A percentile compares a stretch with the other conserved stretches of the same genome.
phyloP scores from a whole-genome alignment of 352 stramenopile species.

The Pythium plurisporium region DNA sequence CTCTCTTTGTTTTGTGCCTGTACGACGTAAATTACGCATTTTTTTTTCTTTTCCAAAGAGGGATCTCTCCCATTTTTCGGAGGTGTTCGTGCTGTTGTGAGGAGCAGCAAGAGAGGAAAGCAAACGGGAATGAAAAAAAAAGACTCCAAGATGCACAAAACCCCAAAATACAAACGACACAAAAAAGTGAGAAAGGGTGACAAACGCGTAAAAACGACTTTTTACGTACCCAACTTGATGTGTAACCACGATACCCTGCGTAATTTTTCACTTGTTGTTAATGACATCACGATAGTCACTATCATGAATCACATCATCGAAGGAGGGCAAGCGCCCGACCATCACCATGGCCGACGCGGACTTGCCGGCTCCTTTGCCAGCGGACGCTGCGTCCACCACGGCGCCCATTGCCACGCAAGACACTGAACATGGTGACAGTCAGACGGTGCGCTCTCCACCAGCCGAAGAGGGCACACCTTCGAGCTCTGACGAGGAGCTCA shows the following conservation, averaged over 20 bases:
- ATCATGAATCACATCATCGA: neutral
- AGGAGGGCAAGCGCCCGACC: no score
- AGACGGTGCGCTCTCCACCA: neutral
- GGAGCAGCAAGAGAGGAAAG: neutral
- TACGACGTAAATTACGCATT: slow-evolving; percentile 8
- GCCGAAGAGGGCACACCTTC: neutral
- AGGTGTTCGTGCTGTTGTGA: neutral
- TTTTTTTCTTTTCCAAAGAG: slow-evolving; percentile 10
- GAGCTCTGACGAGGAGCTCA: neutral
- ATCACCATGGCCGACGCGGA: neutral
- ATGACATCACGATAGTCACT: neutral
- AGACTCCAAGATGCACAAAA: no score
- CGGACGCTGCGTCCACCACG: no score
- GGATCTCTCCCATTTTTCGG: neutral
- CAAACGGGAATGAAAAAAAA: neutral
- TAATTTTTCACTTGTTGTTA: no score
- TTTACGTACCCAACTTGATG: neutral
- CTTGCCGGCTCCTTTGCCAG: no score
- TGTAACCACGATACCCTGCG: neutral
- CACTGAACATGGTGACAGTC: neutral
- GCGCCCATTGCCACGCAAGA: neutral
- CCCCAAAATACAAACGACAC: slow-evolving; percentile 1
- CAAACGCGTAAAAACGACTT: neutral
- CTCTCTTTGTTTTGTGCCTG: slow-evolving; percentile 9
- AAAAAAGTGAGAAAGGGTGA: neutral